Conservation (phyloP, 1,139 yeast species). For the Diutina catenulata region DNA sequence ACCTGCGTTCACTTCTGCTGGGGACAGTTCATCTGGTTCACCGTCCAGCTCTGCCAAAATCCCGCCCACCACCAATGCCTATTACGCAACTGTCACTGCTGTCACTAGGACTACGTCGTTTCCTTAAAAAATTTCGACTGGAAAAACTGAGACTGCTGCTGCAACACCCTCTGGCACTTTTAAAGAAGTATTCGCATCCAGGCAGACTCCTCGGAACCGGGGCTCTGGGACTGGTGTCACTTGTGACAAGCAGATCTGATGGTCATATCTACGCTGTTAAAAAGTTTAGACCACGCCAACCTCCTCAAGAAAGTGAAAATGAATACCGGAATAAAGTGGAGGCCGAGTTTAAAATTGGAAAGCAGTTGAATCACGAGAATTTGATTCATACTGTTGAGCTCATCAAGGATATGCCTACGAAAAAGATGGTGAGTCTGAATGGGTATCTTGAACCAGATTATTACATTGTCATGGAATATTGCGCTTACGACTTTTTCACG, state of each 20-base stretch:
- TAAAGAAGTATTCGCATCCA: conserved; percentile 41
- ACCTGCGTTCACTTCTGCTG: too few relatives aligned
- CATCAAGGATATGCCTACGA: conserved; percentile 27
- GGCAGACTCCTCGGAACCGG: conserved; percentile 60
- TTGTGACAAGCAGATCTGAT: conserved; percentile 33
- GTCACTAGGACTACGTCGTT: conserved; percentile 3
- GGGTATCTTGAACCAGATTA: conserved; percentile 23
- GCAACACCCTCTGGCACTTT: conserved; percentile 9
- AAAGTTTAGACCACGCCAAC: conserved; percentile 45
- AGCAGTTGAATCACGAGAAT: conserved; percentile 48
- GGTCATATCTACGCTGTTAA: conserved; percentile 57
- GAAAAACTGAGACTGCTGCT: not conserved
- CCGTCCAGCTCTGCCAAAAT: conserved; percentile 1
- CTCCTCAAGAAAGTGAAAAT: conserved; percentile 33
- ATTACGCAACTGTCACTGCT: conserved; percentile 7
- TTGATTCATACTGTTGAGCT: conserved; percentile 55
- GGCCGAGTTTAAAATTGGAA: conserved; percentile 56
- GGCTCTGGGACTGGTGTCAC: conserved; percentile 65
- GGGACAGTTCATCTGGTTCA: conserved; percentile 4
- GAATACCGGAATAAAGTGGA: conserved; percentile 55
- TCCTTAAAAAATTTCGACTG: conserved; percentile 3
- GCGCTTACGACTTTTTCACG: conserved; percentile 65
- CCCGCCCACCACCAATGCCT: too few relatives aligned
- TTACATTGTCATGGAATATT: conserved; percentile 64
- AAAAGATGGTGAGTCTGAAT: not conserved